phyloP scores from a whole-genome alignment of 176 grass and related monocot genomes.

The Dactylis glomerata region DNA sequence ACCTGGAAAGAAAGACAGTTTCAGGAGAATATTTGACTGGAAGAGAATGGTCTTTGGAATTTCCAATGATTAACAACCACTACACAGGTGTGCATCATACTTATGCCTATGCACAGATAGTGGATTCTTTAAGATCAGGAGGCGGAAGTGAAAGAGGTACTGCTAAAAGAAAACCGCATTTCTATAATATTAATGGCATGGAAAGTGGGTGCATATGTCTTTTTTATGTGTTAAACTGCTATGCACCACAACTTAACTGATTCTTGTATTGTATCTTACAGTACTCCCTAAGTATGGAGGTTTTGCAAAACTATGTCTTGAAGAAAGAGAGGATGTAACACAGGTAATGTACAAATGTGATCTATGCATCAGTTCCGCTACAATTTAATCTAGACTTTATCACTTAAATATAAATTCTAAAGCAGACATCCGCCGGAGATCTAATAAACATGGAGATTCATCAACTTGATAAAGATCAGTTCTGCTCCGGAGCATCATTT shows the following conservation, averaged over 20 bases:
- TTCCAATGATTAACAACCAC: constrained; percentile 41
- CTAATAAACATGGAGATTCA: constrained; percentile 31
- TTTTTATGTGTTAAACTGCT: not conserved
- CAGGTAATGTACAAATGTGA: constrained; percentile 16
- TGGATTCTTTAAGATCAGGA: constrained; percentile 29
- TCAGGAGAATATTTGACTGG: constrained; percentile 37
- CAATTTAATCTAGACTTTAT: not conserved
- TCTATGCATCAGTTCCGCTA: not conserved
- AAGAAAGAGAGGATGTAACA: constrained; percentile 23
- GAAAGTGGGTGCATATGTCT: not conserved
- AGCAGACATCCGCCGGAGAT: not conserved
- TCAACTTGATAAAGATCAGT: constrained; percentile 38
- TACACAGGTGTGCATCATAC: constrained; percentile 36
- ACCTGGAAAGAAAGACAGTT: constrained; percentile 34
- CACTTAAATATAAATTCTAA: not conserved
- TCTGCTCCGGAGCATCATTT: constrained; percentile 61
- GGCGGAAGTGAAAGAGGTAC: constrained; percentile 20
- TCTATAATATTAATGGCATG: not conserved
- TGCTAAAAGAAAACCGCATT: not conserved
- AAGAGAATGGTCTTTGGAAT: constrained; percentile 38
- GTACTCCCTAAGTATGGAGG: constrained; percentile 46
- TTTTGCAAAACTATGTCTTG: constrained; percentile 40
- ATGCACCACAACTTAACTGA: not conserved
- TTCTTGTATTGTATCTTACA: constrained; percentile 11
- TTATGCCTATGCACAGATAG: constrained; percentile 49